A percentile compares a stretch with the other conserved stretches of the same genome.
These are phyloP conservation scores for Syzygium aromaticum DNA, from an alignment of 345 rosid genomes.

Conservation along the genomic window DNA sequence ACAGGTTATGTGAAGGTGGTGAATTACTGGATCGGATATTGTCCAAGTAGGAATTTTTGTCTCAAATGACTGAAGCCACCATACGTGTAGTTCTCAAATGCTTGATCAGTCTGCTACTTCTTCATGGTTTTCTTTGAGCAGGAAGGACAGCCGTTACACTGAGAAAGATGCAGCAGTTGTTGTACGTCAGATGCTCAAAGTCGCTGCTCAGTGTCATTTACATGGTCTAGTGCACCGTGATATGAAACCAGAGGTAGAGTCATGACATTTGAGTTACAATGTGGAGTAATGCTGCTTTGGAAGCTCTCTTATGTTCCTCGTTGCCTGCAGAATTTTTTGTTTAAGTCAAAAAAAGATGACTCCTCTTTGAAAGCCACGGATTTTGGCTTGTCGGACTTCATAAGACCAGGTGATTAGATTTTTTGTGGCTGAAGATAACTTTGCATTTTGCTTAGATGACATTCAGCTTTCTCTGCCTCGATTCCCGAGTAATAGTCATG, in stretches of 20 bases:
- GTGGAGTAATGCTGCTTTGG: background rate
- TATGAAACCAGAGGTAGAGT: slow-evolving; percentile 47
- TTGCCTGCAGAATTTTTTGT: slow-evolving; percentile 36
- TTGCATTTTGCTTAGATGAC: background rate
- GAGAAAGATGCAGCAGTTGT: slow-evolving; percentile 88
- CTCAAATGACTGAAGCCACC: background rate
- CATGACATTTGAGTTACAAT: background rate
- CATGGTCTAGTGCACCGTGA: slow-evolving; percentile 51
- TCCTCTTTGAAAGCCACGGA: slow-evolving; percentile 43
- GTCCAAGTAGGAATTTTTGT: slow-evolving; percentile 15
- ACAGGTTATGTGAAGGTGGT: slow-evolving; percentile 47
- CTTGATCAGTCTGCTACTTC: background rate
- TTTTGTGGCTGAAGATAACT: background rate
- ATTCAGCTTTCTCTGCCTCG: background rate
- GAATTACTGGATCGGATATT: slow-evolving; percentile 42
- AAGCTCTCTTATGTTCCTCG: background rate
- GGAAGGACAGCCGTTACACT: slow-evolving; percentile 47
- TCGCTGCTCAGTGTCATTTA: slow-evolving; percentile 41
- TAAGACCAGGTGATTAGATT: slow-evolving; percentile 27
- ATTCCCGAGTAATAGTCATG: background rate
- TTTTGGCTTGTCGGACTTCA: slow-evolving; percentile 51
- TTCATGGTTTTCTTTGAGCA: background rate
- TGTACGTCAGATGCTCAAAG: slow-evolving; percentile 82
- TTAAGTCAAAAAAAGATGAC: slow-evolving; percentile 34
- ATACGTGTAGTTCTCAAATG: background rate